Conservation (phyloP, 2,329 filamentous ascomycete genomes). For the Hypoxylon sp. region DNA sequence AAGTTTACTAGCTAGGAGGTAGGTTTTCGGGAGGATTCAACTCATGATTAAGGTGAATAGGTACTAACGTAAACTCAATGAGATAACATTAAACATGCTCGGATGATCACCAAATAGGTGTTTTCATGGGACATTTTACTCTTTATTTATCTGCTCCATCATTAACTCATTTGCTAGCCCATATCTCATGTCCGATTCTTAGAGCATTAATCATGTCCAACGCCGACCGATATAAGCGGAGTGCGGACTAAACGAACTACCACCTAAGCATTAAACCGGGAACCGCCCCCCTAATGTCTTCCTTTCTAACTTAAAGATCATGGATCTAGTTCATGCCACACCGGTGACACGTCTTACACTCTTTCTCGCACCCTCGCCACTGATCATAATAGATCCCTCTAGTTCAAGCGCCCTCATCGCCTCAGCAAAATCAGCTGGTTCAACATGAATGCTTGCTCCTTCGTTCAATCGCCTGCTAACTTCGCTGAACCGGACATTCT, state of each 20-base stretch:
- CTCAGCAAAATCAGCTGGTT: slow-evolving; percentile 86
- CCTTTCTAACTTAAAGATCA: slow-evolving; percentile 2
- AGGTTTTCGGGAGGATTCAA: background rate
- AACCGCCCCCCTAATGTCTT: slow-evolving; percentile 8
- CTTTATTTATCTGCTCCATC: slow-evolving; percentile 37
- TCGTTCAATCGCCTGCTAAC: slow-evolving; percentile 81
- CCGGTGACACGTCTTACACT: slow-evolving; percentile 82
- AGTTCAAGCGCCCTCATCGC: slow-evolving; percentile 84
- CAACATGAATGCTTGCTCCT: slow-evolving; percentile 77
- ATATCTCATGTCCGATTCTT: slow-evolving; percentile 36
- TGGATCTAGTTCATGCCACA: slow-evolving; percentile 56
- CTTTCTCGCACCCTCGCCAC: slow-evolving; percentile 87
- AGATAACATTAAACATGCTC: background rate
- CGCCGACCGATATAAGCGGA: slow-evolving; percentile 23
- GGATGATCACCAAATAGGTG: background rate
- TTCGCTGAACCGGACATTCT: slow-evolving; percentile 83
- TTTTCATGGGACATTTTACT: slow-evolving; percentile 18
- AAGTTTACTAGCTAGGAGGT: background rate
- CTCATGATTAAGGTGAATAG: background rate
- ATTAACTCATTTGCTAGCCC: slow-evolving; percentile 43
- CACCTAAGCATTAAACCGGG: slow-evolving; percentile 15
- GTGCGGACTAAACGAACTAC: slow-evolving; percentile 15
- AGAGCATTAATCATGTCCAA: slow-evolving; percentile 24
- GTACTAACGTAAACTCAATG: background rate
- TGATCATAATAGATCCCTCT: slow-evolving; percentile 85